Conservation (phyloP, 2,329 filamentous ascomycete species). For the Colletotrichum higginsianum region DNA sequence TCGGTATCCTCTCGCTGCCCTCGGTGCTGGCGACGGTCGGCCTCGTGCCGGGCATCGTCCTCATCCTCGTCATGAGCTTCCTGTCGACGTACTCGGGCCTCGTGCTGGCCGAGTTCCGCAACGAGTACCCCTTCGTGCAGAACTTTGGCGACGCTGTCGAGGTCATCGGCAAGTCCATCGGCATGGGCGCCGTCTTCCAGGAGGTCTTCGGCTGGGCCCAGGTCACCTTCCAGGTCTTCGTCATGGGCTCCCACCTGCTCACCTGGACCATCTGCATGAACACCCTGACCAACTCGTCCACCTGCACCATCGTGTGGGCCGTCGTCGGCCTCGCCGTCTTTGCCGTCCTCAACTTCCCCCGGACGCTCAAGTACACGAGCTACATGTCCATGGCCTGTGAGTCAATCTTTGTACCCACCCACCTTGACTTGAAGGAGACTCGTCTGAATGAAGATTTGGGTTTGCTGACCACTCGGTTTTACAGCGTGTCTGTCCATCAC, state of each 20-base stretch:
- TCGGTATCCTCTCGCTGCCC: constrained; percentile 79
- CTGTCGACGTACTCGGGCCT: constrained; percentile 76
- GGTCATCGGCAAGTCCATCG: constrained; percentile 63
- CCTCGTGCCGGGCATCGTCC: constrained; percentile 79
- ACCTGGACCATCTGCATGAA: constrained; percentile 79
- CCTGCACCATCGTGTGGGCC: constrained; percentile 76
- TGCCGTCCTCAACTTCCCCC: constrained; percentile 71
- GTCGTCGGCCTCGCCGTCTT: constrained; percentile 72
- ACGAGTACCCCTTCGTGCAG: constrained; percentile 77
- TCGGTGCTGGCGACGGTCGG: constrained; percentile 81
- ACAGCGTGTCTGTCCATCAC: constrained; percentile 72
- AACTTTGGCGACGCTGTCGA: constrained; percentile 77
- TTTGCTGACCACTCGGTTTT: not conserved
- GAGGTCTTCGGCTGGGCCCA: constrained; percentile 73
- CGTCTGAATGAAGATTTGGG: not conserved
- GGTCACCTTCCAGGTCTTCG: constrained; percentile 75
- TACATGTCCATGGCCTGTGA: constrained; percentile 72
- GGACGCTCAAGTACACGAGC: constrained; percentile 74
- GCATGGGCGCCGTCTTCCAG: constrained; percentile 67
- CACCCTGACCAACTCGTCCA: constrained; percentile 70
- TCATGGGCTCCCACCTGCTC: constrained; percentile 79
- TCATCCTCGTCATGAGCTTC: constrained; percentile 77
- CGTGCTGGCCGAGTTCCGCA: constrained; percentile 76
- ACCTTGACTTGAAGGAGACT: not conserved
- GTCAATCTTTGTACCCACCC: constrained; percentile 16